Evolutionary conservation across 1,284 basidiomycete species (phyloP), one percentile per base, ranked within the genome.

Genomic region (Boletus calvinii): DNA sequence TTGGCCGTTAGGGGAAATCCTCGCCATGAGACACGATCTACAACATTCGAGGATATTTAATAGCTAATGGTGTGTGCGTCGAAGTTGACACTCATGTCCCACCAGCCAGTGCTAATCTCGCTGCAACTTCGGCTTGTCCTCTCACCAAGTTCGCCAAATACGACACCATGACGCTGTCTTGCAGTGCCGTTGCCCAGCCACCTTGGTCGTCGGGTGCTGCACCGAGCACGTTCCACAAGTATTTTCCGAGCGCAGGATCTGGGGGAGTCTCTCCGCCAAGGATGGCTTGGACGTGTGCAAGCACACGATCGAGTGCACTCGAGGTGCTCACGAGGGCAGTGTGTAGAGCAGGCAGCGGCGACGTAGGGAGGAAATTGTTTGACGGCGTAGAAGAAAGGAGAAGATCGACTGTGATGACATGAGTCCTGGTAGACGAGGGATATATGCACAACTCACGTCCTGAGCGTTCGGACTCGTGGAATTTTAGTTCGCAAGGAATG

Each of bases 31-130:
- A 56, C 96, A 99, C 70, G 96, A 98, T 73, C 74, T 94, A 62
- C 89, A 97, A 68, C 96, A 98, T 73, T 95, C 94, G 34, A 79
- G 95, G 46, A 91, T 99, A 59, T 99, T 99, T 78, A 99, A 99
- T 71, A 91, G 88, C 72, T 90, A 37, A 46, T 13, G 8, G 20
- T 13, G 26, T 39, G n/a, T 13, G n/a, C 26, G 15, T 53, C 35
- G 15, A 26, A 7, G 4, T 41, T 18, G 30, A 39, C 22, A 10
- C 26, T 65, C 45, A 70, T 66, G 70, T 51, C 66, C 69, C 47
- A 67, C 59, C 40, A 64, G 92, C 81, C 54, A 99, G 80, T 48
- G 92, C 90, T 66, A 99, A 77, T 62, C 96, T 83, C 41, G 92
- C 84, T 4, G 94, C 92, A 38, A 98, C 85, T 72, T 98, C 95